Evolutionary conservation across 2,329 filamentous ascomycete genomes (phyloP), one percentile per base, ranked within the genome.

Genomic region (Curvularia eragrostidis): DNA sequence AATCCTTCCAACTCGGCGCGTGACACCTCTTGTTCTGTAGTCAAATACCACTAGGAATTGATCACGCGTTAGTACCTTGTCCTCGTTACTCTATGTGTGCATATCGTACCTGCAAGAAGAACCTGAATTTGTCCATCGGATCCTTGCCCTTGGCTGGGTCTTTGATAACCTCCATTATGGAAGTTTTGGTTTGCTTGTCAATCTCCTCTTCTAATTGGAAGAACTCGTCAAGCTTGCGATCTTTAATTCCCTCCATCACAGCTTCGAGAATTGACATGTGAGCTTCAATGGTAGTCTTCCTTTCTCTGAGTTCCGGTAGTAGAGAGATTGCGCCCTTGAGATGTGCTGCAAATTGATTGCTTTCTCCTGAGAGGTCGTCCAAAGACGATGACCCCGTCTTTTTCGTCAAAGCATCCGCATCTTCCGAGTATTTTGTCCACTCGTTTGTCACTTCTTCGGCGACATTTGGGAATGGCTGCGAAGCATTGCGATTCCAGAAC

Each of bases 371-470:
- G 7, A 99, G 83, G 74, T 98, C 94, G 72, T 99, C 95, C 62
- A 99, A 87, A 12, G 92, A 93, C 15, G 91, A 91, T 13, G 93
- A 92, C 4, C 95, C 95, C 0, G 95, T 97, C 80, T 96, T 98
- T 76, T 90, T 95, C 1, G 93, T 99, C 56, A 99, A 90, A 19
- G 96, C 93, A 52, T 89, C 91, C 1, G 94, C 93, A 70, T 99
- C 95, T 63, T 97, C 92, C 77, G 96, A 97, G 79, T 98, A 99
- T 64, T 91, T 89, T 52, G 91, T 94, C 73, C 98, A 84, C 75
- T 99, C 94, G 9, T 90, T 88, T 74, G 98, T 94, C 59, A 97
- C 97, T 67, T 97, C 92, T 77, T 98, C 95, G 1, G 95, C 95
- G 3, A 55, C 51, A n/a, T 55, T 48, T 26, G 56, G 52, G 38